These are phyloP conservation scores for Rhodamnia rubescens DNA, from an alignment of 345 rosid species.

Conservation along the genomic window DNA sequence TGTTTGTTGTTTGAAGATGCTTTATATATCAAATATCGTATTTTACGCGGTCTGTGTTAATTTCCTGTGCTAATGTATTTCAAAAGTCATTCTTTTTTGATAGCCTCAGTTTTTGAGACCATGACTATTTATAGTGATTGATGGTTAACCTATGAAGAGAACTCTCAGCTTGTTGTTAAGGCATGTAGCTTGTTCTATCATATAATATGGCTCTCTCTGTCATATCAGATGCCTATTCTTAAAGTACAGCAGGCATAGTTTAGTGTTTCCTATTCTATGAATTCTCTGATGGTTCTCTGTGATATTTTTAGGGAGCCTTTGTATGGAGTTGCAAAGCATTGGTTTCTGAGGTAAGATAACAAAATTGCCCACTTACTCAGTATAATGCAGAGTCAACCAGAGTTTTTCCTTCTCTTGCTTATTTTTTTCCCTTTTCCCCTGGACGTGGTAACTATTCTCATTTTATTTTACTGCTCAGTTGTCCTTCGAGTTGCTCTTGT, in stretches of 20 bases:
- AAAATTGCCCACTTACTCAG: neutral
- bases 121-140: neutral
- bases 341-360: conserved; percentile 68
- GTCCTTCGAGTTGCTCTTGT: neutral
- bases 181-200: neutral
- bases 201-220: neutral
- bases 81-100: neutral
- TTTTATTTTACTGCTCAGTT: neutral
- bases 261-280: neutral
- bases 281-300: conserved; percentile 4
- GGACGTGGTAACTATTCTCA: neutral
- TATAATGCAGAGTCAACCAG: neutral
- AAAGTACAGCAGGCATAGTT: neutral
- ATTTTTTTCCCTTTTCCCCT: neutral
- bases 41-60: neutral
- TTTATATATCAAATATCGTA: neutral
- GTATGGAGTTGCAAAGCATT: conserved; percentile 89
- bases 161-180: neutral
- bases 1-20: neutral
- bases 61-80: neutral
- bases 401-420: neutral
- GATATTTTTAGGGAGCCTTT: conserved; percentile 69
- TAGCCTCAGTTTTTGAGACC: neutral
- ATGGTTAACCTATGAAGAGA: neutral
- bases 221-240: neutral